Base-by-base conservation (phyloP, 23 red algal species). In the Gracilaria gracilis region DNA sequence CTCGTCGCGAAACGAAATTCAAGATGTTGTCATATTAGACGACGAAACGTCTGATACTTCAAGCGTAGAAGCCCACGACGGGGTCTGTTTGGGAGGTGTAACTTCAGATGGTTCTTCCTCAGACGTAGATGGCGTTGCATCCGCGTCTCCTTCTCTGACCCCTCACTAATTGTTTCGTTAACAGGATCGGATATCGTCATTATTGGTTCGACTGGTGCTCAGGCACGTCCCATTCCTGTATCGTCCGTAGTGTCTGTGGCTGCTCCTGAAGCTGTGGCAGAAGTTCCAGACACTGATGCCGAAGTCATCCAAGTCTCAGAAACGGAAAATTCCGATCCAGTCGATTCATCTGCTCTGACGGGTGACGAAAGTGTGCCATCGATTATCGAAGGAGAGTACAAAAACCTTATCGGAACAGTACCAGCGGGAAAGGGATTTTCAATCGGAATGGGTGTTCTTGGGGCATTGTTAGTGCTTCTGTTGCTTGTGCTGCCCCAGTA, bases 391-490 rank as follows among this genome's bases (percentile, higher is more conserved):
- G 86, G 86, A 27, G 40, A 75, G 24, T 89, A 62, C 73, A 89
- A 78, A 20, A 73, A 89, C 12, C 75, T 89, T 17, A 80, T 89
- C 11, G 51, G 55, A 49, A 79, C 86, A 23, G 29, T 62, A 58
- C 86, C 86, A 13, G 86, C 42, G 42, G 86, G 86, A 80, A 80
- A 67, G 6, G 86, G 73, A 53, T 89, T 89, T 54, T 42, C 86
- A 17, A 89, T 89, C 28, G 75, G 71, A 29, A 89, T 89, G 86
- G 86, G 86, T 79, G 42, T 89, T 38, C n/a, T 89, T 50, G 86
- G 86, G 19, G 86, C 69, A 29, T 65, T 89, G 42, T 36, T 89
- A 46, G 86, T 89, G 51, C 69, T 75, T 39, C 69, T 89, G 40
- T 20, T 89, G 17, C 57, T 89, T 31, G n/a, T 89, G n/a, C n/a